Percentiles rank a stretch among this genome's conserved stretches.
These are phyloP conservation scores for Ampelomyces quisqualis DNA, from an alignment of 2,329 filamentous ascomycete genomes.

Conservation along the genomic window DNA sequence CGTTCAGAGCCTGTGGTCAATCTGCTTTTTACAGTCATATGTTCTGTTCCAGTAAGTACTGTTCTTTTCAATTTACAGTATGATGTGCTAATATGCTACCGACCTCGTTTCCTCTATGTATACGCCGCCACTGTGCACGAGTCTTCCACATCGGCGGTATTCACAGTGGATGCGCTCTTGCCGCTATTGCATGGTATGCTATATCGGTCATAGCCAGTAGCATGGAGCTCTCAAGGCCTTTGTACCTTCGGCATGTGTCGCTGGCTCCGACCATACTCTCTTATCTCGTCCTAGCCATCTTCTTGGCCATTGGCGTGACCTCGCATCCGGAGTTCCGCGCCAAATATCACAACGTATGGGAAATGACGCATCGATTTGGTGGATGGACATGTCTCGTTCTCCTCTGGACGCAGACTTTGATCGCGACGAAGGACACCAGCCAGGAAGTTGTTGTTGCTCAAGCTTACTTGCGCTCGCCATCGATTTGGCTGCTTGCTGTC, in stretches of 20 bases:
- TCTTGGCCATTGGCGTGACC: constrained; percentile 33
- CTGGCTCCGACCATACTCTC: constrained; percentile 30
- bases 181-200: constrained; percentile 47
- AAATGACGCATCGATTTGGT: constrained; percentile 41
- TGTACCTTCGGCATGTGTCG: constrained; percentile 17
- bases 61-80: not conserved
- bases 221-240: constrained; percentile 33
- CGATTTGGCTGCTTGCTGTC: constrained; percentile 68
- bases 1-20: constrained; percentile 44
- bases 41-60: constrained; percentile 28
- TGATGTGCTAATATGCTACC: not conserved
- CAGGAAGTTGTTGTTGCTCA: constrained; percentile 15
- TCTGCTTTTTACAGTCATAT: constrained; percentile 38
- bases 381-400: constrained; percentile 42
- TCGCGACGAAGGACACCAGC: constrained; percentile 30
- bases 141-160: constrained; percentile 44
- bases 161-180: constrained; percentile 41
- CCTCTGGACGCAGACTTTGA: constrained; percentile 37
- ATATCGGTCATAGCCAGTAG: constrained; percentile 45
- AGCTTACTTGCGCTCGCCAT: constrained; percentile 29
- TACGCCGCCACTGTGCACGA: constrained; percentile 37
- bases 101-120: constrained; percentile 30
- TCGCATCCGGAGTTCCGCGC: constrained; percentile 36
- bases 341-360: constrained; percentile 40
- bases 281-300: constrained; percentile 31